A percentile compares a stretch with the other conserved stretches of the same genome.
Evolutionary conservation across 2,329 filamentous ascomycete species (phyloP).

Genomic region (Botrytis fabae): DNA sequence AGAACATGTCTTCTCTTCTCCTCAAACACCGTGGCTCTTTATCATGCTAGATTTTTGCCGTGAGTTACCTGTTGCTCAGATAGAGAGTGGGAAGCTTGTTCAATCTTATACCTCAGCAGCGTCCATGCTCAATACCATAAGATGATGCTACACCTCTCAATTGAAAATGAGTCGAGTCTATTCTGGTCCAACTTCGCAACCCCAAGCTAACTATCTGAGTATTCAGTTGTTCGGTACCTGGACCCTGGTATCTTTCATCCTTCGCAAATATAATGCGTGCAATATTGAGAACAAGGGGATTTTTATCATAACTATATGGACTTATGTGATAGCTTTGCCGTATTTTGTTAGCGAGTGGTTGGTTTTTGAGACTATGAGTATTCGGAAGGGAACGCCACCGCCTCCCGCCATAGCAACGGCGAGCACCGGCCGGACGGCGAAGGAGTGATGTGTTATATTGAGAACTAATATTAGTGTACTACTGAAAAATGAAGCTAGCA

Average conservation of each 20-base stretch:
- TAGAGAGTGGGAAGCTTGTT: neutral
- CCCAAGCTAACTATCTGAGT: slow-evolving; percentile 58
- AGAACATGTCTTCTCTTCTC: neutral
- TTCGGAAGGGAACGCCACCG: neutral
- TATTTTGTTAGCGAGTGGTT: slow-evolving; percentile 1
- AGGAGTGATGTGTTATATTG: neutral
- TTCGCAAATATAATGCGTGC: slow-evolving; percentile 65
- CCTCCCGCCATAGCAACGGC: neutral
- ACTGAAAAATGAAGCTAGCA: neutral
- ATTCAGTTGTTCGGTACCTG: slow-evolving; percentile 71
- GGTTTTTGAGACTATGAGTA: slow-evolving; percentile 7
- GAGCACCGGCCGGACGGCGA: neutral
- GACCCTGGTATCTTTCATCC: slow-evolving; percentile 60
- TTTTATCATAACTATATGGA: slow-evolving; percentile 62
- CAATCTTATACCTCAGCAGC: neutral
- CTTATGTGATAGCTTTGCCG: slow-evolving; percentile 59
- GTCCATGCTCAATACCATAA: neutral
- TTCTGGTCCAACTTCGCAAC: neutral
- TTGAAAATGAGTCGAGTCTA: neutral
- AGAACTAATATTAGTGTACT: neutral
- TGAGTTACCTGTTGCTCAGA: neutral
- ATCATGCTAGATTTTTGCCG: neutral
- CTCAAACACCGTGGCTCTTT: neutral
- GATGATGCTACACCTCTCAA: neutral
- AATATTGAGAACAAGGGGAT: slow-evolving; percentile 56